Evolutionary conservation across 495 filamentous ascomycete species (phyloP).

Genomic region (Elaphomyces granulatus): DNA sequence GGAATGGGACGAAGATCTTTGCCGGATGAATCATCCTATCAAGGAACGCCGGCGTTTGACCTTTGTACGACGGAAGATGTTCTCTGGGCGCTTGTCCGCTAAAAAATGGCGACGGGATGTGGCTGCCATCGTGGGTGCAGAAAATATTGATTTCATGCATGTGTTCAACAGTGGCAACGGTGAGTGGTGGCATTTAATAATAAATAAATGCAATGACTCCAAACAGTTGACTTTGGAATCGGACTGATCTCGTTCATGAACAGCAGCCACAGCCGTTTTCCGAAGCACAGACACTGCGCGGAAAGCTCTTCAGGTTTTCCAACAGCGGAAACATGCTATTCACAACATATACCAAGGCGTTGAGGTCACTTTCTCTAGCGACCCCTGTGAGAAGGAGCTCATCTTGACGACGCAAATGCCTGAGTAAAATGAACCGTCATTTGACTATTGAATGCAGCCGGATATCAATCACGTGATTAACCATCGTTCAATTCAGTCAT

Average conservation of each 20-base stretch:
- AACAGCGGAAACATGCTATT: slow-evolving; percentile 12
- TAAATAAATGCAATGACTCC: too few relatives aligned
- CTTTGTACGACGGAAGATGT: slow-evolving; percentile 21
- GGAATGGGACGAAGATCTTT: slow-evolving; percentile 20
- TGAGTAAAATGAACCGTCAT: too few relatives aligned
- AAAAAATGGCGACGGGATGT: slow-evolving; percentile 22
- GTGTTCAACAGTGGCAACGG: slow-evolving; percentile 26
- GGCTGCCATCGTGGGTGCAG: slow-evolving; percentile 15
- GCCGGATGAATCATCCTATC: slow-evolving; percentile 21
- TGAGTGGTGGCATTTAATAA: too few relatives aligned
- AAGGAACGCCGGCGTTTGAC: slow-evolving; percentile 25
- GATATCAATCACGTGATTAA: too few relatives aligned
- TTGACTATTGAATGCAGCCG: too few relatives aligned
- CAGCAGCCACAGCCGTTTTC: slow-evolving; percentile 22
- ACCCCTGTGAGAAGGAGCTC: slow-evolving; percentile 25
- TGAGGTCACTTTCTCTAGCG: slow-evolving; percentile 21
- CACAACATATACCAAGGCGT: slow-evolving; percentile 17
- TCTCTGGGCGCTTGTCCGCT: slow-evolving; percentile 15
- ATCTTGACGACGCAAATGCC: slow-evolving; percentile 8
- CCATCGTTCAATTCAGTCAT: too few relatives aligned
- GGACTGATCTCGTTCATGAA: not conserved
- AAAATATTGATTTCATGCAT: slow-evolving; percentile 21
- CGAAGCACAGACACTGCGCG: slow-evolving; percentile 21
- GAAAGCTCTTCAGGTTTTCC: slow-evolving; percentile 18
- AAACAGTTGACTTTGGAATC: too few relatives aligned